These are phyloP conservation scores for Globisporangium abappressorium DNA, from an alignment of 352 stramenopile species.

Conservation along the genomic window DNA sequence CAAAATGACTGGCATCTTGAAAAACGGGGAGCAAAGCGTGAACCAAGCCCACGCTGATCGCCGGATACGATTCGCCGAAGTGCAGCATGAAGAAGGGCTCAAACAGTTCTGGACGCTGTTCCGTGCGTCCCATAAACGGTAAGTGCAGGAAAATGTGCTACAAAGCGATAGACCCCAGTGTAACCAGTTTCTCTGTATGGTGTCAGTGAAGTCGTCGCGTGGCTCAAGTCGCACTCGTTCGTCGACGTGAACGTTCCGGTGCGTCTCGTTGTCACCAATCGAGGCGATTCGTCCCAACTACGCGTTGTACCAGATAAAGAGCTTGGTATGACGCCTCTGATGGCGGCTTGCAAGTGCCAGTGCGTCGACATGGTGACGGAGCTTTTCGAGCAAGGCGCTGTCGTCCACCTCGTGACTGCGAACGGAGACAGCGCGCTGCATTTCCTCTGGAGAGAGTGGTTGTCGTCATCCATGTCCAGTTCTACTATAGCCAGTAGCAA, in stretches of 20 bases:
- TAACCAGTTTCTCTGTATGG: background rate
- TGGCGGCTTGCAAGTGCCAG: slow-evolving; percentile 56
- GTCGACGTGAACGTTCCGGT: slow-evolving; percentile 67
- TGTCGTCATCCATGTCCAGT: slow-evolving; percentile 2
- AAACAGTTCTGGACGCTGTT: slow-evolving; percentile 65
- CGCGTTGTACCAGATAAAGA: slow-evolving; percentile 22
- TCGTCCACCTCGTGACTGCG: slow-evolving; percentile 46
- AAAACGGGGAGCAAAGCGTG: slow-evolving; percentile 30
- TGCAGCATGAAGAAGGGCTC: slow-evolving; percentile 40
- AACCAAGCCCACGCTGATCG: slow-evolving; percentile 25
- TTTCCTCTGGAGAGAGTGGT: slow-evolving; percentile 58
- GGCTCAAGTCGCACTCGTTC: slow-evolving; percentile 62
- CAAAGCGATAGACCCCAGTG: too few relatives aligned
- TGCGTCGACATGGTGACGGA: slow-evolving; percentile 43
- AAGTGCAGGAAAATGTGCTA: background rate
- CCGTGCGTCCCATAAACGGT: slow-evolving; percentile 32
- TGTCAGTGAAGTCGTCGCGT: slow-evolving; percentile 52
- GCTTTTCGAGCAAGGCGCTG: slow-evolving; percentile 50
- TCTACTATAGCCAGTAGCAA: slow-evolving; percentile 1
- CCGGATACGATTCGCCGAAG: slow-evolving; percentile 29
- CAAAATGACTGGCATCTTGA: slow-evolving; percentile 33
- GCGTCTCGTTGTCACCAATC: background rate
- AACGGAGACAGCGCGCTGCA: slow-evolving; percentile 71
- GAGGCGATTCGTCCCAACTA: background rate
- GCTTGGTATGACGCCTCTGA: slow-evolving; percentile 59